Base-by-base conservation (phyloP, 1,284 basidiomycete species). In the Moesziomyces parantarcticus region DNA sequence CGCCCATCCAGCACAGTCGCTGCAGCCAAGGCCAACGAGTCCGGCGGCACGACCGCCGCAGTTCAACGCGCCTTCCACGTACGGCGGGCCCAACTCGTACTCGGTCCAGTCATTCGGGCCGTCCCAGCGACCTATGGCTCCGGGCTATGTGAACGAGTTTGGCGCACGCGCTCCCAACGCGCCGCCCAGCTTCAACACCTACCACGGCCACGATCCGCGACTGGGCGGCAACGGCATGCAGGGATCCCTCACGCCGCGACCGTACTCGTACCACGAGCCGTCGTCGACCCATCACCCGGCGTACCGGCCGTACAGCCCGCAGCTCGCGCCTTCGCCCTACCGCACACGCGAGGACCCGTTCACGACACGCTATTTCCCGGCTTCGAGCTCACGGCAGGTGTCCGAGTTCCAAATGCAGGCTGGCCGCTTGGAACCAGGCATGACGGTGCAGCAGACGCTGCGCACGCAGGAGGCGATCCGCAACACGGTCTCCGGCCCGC, bases 401-500 rank as follows among this genome's bases (percentile, higher is more conserved):
- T 71, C 78, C 20, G 75, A 80, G 41, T 79, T 81, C 39, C 80
- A 81, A 61, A 57, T 70, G 52, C 58, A 64, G 45, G 55, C 64
- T 13, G 60, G 70, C 7, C 66, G 59, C 9, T 51, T 78, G 43
- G 71, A 74, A 52, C 80, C 80, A 0, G 80, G 80, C 23, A 82
- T 79, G 78, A 81, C 79, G 14, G 76, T 81, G 18, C 80, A 80
- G 50, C 72, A 80, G 55, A 62, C 75, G 32, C 45, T 82, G 48
- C 50, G 69, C 44, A 54, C 64, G 13, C 80, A 80, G 43, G 75
- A 80, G 48, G 54, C 49, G 23, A 50, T 82, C 32, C 56, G 69
- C 32, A 50, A 47, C 36, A 18, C 55, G 10, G 39, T 63, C 1
- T 41, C 48, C 5, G 50, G 50, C 18, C 54, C 60, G 2, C 65